Conservation (phyloP, 140 eudicot genomes). For the Ambrosia hybrid region DNA sequence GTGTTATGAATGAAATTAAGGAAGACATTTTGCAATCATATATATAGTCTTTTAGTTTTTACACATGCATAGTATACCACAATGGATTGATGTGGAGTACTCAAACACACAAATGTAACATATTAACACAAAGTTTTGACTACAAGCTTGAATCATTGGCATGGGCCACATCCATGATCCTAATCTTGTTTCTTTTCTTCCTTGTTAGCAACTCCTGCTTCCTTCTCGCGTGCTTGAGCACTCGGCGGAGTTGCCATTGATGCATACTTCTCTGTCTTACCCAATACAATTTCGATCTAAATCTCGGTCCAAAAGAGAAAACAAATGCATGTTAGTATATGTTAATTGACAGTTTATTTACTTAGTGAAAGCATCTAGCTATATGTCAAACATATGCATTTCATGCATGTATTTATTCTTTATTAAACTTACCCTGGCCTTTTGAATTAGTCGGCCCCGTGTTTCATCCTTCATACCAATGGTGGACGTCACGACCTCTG, state of each 20-base stretch:
- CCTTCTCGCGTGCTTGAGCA: conserved; percentile 41
- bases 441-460: conserved; percentile 77
- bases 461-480: conserved; percentile 79
- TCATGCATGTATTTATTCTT: no score
- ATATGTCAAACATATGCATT: no score
- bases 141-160: conserved; percentile 31
- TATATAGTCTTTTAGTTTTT: conserved; percentile 9
- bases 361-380: not conserved
- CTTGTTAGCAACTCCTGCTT: conserved; percentile 36
- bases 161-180: conserved; percentile 1
- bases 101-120: conserved; percentile 32
- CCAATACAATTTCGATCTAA: conserved; percentile 77
- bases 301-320: conserved; percentile 11
- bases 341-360: not conserved
- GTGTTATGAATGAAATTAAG: conserved; percentile 23
- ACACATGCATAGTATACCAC: conserved; percentile 40
- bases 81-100: conserved; percentile 41
- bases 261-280: conserved; percentile 71
- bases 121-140: conserved; percentile 41
- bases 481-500: conserved; percentile 84
- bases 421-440: conserved; percentile 65
- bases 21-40: conserved; percentile 29
- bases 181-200: conserved; percentile 43
- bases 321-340: not conserved
- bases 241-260: conserved; percentile 44